These are phyloP conservation scores for Trametes sp. DNA, from an alignment of 1,284 basidiomycete species.

Conservation along the genomic window DNA sequence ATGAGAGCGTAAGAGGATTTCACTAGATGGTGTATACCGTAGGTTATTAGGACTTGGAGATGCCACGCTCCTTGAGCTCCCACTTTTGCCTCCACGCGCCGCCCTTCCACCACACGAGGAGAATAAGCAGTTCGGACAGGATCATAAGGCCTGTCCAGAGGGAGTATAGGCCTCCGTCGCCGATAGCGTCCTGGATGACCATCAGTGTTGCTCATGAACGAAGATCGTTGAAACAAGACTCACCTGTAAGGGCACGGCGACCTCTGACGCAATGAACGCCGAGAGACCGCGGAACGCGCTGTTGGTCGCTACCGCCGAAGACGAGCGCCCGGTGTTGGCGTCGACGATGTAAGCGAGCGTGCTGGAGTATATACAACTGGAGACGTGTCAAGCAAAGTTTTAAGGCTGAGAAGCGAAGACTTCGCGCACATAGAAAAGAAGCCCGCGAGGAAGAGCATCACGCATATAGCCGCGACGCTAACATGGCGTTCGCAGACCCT, in stretches of 20 bases:
- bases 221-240: slow-evolving; percentile 13
- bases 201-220: not conserved
- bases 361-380: slow-evolving; percentile 74
- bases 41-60: not conserved
- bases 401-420: slow-evolving; percentile 8
- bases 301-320: slow-evolving; percentile 75
- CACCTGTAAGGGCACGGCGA: slow-evolving; percentile 73
- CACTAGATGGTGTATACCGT: not conserved
- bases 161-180: slow-evolving; percentile 80
- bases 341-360: slow-evolving; percentile 82
- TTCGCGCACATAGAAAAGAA: slow-evolving; percentile 69
- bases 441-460: slow-evolving; percentile 70
- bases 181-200: slow-evolving; percentile 51
- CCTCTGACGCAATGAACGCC: slow-evolving; percentile 76
- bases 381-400: slow-evolving; percentile 20
- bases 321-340: slow-evolving; percentile 76
- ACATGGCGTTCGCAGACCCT: slow-evolving; percentile 77
- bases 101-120: slow-evolving; percentile 59
- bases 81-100: slow-evolving; percentile 49
- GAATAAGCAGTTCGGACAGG: slow-evolving; percentile 58
- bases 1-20: not conserved
- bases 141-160: slow-evolving; percentile 71
- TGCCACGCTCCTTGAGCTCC: slow-evolving; percentile 37
- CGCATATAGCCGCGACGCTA: slow-evolving; percentile 68
- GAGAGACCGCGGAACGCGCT: slow-evolving; percentile 73